Evolutionary conservation across 805 yeast genomes (phyloP).

Genomic region (Candida incommunis): DNA sequence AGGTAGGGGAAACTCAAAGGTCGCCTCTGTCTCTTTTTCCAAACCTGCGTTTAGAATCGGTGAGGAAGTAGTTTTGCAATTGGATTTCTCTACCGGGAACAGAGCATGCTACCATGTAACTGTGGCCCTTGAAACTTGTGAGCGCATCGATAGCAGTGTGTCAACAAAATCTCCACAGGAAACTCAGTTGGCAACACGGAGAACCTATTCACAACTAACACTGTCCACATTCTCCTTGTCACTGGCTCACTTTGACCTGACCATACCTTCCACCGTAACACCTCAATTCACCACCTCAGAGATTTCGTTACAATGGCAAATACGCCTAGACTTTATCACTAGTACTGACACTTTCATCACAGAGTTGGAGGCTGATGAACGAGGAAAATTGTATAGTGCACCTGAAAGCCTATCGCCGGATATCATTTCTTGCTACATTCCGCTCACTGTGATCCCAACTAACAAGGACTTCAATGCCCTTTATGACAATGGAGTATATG

Average conservation of each 20-base stretch:
- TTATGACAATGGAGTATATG: background rate
- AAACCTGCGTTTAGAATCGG: slow-evolving; percentile 23
- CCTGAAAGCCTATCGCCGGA: background rate
- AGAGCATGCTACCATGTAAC: slow-evolving; percentile 22
- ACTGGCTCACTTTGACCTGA: background rate
- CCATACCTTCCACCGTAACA: background rate
- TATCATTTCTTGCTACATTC: background rate
- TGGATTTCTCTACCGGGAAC: slow-evolving; percentile 20
- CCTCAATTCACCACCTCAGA: background rate
- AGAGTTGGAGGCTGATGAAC: background rate
- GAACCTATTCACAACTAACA: background rate
- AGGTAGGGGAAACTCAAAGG: slow-evolving; percentile 25
- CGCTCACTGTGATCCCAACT: background rate
- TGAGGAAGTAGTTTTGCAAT: slow-evolving; percentile 27
- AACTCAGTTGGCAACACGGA: background rate
- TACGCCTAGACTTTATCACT: background rate
- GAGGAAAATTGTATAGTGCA: background rate
- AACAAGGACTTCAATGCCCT: slow-evolving; percentile 1
- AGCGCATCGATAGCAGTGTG: slow-evolving; percentile 12
- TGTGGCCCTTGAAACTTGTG: slow-evolving; percentile 22
- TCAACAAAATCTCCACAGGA: slow-evolving; percentile 11
- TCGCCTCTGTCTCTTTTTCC: slow-evolving; percentile 20
- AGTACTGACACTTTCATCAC: background rate
- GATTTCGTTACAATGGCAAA: background rate
- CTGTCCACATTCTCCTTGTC: background rate